Conservation (phyloP, 2,329 filamentous ascomycete species). For the Colletotrichum somersetense region DNA sequence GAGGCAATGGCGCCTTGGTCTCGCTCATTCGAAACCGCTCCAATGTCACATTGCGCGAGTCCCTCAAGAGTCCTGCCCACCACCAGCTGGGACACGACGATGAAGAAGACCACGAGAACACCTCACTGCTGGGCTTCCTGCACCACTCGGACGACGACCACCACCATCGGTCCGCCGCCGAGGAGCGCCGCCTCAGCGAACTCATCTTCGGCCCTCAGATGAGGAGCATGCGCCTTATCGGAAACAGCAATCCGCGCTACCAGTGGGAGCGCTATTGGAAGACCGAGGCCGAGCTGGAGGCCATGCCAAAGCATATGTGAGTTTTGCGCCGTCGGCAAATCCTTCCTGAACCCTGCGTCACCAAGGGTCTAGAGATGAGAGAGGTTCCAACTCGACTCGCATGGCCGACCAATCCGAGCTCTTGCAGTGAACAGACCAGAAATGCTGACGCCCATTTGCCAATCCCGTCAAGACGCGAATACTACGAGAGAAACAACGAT, state of each 20-base stretch:
- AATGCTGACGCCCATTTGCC: constrained; percentile 23
- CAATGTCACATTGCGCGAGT: constrained; percentile 38
- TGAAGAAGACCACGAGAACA: constrained; percentile 47
- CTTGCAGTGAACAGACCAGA: not conserved
- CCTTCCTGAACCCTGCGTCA: not conserved
- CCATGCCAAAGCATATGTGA: constrained; percentile 78
- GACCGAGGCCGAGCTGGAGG: constrained; percentile 77
- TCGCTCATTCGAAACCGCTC: constrained; percentile 63
- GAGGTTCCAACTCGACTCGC: not conserved
- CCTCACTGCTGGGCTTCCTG: constrained; percentile 36
- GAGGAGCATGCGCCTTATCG: constrained; percentile 88
- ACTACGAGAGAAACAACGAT: constrained; percentile 91
- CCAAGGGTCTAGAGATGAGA: constrained; percentile 11
- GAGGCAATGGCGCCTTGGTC: constrained; percentile 51
- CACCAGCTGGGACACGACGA: constrained; percentile 43
- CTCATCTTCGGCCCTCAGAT: constrained; percentile 78
- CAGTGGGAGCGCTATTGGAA: constrained; percentile 91
- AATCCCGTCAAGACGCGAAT: constrained; percentile 69
- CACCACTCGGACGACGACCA: constrained; percentile 56
- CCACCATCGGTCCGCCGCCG: constrained; percentile 58
- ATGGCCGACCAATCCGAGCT: not conserved
- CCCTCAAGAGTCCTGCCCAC: constrained; percentile 41
- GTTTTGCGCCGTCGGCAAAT: constrained; percentile 40
- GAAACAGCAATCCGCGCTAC: constrained; percentile 87
- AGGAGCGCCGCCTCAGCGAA: constrained; percentile 70